A percentile compares a stretch with the other conserved stretches of the same genome.
Evolutionary conservation across 2,329 filamentous ascomycete genomes (phyloP).

Genomic region (Neopestalotiopsis clavispora): DNA sequence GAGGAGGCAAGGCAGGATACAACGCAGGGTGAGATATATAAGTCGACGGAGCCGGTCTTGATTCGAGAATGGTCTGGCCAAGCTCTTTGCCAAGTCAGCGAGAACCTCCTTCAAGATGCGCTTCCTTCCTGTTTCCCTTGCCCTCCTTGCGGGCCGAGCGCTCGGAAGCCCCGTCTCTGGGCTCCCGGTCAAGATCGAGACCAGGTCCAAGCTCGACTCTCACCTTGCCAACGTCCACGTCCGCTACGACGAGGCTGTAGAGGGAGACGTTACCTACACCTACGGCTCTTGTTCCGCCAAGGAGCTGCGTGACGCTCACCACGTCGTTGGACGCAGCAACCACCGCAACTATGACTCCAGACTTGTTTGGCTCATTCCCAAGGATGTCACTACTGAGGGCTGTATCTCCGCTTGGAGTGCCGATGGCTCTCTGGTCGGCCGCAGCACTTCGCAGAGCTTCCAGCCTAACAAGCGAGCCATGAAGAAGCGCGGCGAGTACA

Average conservation of each 20-base stretch:
- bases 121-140: constrained; percentile 13
- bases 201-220: constrained; percentile 37
- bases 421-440: constrained; percentile 36
- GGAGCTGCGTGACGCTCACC: constrained; percentile 29
- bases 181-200: constrained; percentile 40
- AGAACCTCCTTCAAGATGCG: constrained; percentile 7
- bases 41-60: not conserved
- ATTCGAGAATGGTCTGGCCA: not conserved
- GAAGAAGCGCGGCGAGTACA: constrained; percentile 29
- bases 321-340: constrained; percentile 29
- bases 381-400: constrained; percentile 35
- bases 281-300: constrained; percentile 36
- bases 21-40: not conserved
- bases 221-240: constrained; percentile 40
- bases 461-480: constrained; percentile 31
- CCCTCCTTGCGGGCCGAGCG: constrained; percentile 17
- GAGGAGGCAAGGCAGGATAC: not conserved
- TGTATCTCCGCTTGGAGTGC: constrained; percentile 47
- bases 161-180: constrained; percentile 16
- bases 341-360: constrained; percentile 29
- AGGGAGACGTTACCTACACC: constrained; percentile 36
- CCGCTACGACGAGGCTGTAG: constrained; percentile 27
- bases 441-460: constrained; percentile 40
- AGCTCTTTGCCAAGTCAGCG: constrained; percentile 3
- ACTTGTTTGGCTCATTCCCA: constrained; percentile 40